A percentile compares a stretch with the other conserved stretches of the same genome.
Evolutionary conservation across 2,329 filamentous ascomycete genomes (phyloP).

Genomic region (Blastomyces gilchristii): DNA sequence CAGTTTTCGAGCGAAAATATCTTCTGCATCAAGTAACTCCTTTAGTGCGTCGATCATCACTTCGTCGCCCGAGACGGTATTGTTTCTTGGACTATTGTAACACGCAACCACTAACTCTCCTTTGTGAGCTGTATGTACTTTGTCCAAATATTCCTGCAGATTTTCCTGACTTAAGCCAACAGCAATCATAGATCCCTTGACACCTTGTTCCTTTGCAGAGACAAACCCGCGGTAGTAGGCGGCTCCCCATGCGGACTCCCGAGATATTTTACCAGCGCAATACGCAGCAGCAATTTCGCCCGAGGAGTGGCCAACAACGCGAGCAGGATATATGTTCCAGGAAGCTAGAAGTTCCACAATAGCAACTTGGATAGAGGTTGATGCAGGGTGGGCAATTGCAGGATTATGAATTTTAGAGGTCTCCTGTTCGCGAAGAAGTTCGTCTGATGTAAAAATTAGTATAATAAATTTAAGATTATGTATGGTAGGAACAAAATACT

Average conservation of each 20-base stretch:
- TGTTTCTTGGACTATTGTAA: constrained; percentile 24
- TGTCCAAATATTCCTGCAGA: constrained; percentile 8
- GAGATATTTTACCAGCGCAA: constrained; percentile 18
- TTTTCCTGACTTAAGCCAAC: constrained; percentile 18
- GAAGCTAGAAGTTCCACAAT: constrained; percentile 22
- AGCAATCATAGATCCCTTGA: constrained; percentile 24
- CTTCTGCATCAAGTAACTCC: constrained; percentile 13
- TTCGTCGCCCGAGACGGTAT: constrained; percentile 27
- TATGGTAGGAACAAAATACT: neutral
- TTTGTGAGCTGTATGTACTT: constrained; percentile 1
- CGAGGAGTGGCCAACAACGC: constrained; percentile 27
- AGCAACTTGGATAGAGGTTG: constrained; percentile 27
- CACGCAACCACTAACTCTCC: constrained; percentile 20
- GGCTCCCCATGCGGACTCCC: constrained; percentile 13
- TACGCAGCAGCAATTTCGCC: constrained; percentile 32
- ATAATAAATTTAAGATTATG: neutral
- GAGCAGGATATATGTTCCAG: constrained; percentile 19
- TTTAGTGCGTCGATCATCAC: constrained; percentile 16
- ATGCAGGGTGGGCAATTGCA: constrained; percentile 24
- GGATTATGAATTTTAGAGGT: constrained; percentile 18
- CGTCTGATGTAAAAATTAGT: constrained; percentile 11
- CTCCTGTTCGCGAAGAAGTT: constrained; percentile 11
- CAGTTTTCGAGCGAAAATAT: constrained; percentile 22
- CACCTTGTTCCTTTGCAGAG: constrained; percentile 2
- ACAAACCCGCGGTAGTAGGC: constrained; percentile 21